phyloP scores from a whole-genome alignment of 768 basidiomycete genomes.

The Arthromyces matolae region DNA sequence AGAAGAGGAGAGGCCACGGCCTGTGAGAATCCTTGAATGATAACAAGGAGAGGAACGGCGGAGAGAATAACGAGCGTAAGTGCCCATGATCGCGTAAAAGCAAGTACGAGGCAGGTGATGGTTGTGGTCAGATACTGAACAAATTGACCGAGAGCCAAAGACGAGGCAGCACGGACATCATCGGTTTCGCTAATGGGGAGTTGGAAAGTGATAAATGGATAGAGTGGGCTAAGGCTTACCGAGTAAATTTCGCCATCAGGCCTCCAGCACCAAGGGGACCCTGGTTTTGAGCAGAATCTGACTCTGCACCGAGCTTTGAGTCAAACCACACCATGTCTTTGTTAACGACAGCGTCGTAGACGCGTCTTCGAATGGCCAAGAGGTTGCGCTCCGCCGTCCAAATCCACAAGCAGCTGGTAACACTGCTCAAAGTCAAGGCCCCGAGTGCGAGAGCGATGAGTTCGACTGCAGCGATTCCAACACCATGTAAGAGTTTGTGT shows the following conservation, averaged over 20 bases:
- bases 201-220: neutral
- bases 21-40: constrained; percentile 78
- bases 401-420: constrained; percentile 82
- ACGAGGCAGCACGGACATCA: constrained; percentile 83
- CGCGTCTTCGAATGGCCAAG: constrained; percentile 57
- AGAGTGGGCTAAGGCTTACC: constrained; percentile 37
- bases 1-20: constrained; percentile 64
- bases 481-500: constrained; percentile 47
- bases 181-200: constrained; percentile 75
- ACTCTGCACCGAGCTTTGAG: constrained; percentile 61
- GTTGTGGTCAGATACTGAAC: constrained; percentile 81
- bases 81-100: constrained; percentile 73
- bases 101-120: constrained; percentile 75
- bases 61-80: constrained; percentile 92
- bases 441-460: constrained; percentile 64
- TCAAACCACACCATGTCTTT: constrained; percentile 94
- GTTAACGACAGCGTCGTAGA: constrained; percentile 62
- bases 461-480: constrained; percentile 61
- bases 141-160: constrained; percentile 72
- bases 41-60: constrained; percentile 75
- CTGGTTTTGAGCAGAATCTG: constrained; percentile 34
- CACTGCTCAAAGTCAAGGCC: constrained; percentile 66
- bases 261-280: constrained; percentile 79
- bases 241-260: constrained; percentile 89
- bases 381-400: constrained; percentile 82